Evolutionary conservation across 1,139 yeast genomes (phyloP).

Genomic region (Geotrichum aggregatum): DNA sequence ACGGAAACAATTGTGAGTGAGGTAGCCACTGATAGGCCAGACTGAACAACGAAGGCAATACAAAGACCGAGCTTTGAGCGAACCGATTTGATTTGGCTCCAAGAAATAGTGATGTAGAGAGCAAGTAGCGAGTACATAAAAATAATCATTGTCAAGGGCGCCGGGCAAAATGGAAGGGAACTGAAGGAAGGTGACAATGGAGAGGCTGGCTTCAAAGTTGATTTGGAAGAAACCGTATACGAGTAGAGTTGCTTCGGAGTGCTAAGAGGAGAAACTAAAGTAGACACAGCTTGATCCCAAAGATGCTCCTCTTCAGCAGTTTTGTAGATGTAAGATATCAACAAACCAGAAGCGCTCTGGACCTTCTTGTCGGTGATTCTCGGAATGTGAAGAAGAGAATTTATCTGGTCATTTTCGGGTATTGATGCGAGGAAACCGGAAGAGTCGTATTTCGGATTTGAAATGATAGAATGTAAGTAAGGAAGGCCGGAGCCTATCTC

Average conservation of each 20-base stretch:
- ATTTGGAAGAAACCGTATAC: slow-evolving; percentile 3
- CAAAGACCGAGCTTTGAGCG: slow-evolving; percentile 58
- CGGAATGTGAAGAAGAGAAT: slow-evolving; percentile 16
- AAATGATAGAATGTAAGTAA: slow-evolving; percentile 18
- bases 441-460: not conserved
- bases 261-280: not conserved
- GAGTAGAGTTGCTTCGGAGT: not conserved
- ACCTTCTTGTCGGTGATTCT: slow-evolving; percentile 12
- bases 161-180: slow-evolving; percentile 3
- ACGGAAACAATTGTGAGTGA: slow-evolving; percentile 51
- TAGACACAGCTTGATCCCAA: slow-evolving; percentile 18
- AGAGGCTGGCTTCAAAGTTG: not conserved
- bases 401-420: slow-evolving; percentile 6
- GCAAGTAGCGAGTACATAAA: slow-evolving; percentile 36
- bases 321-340: slow-evolving; percentile 26
- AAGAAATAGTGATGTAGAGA: slow-evolving; percentile 44
- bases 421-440: not conserved
- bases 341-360: slow-evolving; percentile 24
- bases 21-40: slow-evolving; percentile 46
- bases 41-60: slow-evolving; percentile 56
- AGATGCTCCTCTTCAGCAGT: slow-evolving; percentile 18
- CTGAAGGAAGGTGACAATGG: not conserved
- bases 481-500: slow-evolving; percentile 11
- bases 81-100: slow-evolving; percentile 52
- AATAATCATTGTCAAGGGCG: not conserved